A percentile compares a stretch with the other conserved stretches of the same genome.
These are phyloP conservation scores for Pseudopithomyces chartarum DNA, from an alignment of 2,329 filamentous ascomycete species.

Conservation along the genomic window DNA sequence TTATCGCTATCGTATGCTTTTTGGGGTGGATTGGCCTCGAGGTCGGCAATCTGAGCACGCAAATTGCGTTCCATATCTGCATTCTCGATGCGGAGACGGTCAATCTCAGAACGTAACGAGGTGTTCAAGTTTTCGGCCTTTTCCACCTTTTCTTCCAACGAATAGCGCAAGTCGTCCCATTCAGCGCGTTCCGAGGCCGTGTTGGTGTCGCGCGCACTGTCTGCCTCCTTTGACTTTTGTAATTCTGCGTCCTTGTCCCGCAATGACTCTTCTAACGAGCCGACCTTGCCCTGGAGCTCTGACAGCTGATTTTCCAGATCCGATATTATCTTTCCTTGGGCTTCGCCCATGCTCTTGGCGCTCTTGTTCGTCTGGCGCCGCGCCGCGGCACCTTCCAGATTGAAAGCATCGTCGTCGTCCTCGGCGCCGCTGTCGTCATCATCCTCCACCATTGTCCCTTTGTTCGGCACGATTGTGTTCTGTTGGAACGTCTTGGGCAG, in stretches of 20 bases:
- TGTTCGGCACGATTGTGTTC: slow-evolving; percentile 96
- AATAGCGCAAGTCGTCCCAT: slow-evolving; percentile 67
- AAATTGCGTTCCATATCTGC: slow-evolving; percentile 66
- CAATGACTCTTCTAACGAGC: slow-evolving; percentile 70
- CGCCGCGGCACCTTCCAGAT: slow-evolving; percentile 55
- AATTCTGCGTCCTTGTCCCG: slow-evolving; percentile 75
- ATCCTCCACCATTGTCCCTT: slow-evolving; percentile 95
- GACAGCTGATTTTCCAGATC: slow-evolving; percentile 81
- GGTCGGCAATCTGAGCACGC: slow-evolving; percentile 65
- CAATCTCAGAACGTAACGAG: slow-evolving; percentile 79
- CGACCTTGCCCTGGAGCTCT: slow-evolving; percentile 74
- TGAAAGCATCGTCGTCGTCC: slow-evolving; percentile 65
- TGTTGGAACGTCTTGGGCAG: slow-evolving; percentile 89
- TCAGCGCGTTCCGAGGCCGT: slow-evolving; percentile 70
- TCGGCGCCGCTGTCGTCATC: slow-evolving; percentile 58
- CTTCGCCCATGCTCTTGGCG: slow-evolving; percentile 39
- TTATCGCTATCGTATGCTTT: slow-evolving; percentile 24
- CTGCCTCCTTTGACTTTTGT: slow-evolving; percentile 62
- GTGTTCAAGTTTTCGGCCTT: slow-evolving; percentile 78
- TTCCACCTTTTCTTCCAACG: slow-evolving; percentile 74
- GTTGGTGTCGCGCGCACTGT: slow-evolving; percentile 57
- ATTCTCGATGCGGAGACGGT: slow-evolving; percentile 72
- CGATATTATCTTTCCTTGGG: slow-evolving; percentile 57
- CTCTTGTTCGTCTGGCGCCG: slow-evolving; percentile 53
- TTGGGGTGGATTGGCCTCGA: slow-evolving; percentile 32